Conservation (phyloP, 2,329 filamentous ascomycete genomes). For the Penicillium expansum region DNA sequence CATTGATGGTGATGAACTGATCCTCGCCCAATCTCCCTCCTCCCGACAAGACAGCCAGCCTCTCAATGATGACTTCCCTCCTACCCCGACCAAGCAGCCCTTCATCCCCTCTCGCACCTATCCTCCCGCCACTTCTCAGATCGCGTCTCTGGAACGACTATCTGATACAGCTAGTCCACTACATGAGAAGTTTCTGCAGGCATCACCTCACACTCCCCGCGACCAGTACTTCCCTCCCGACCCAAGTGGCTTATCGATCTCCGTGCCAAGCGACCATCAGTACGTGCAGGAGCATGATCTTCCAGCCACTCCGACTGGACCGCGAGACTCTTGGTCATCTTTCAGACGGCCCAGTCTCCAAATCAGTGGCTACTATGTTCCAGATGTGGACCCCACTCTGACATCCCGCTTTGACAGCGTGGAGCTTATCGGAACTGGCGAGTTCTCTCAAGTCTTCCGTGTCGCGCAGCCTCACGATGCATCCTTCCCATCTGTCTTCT, state of each 20-base stretch:
- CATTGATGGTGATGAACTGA: slow-evolving; percentile 72
- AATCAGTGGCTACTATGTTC: slow-evolving; percentile 66
- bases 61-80: slow-evolving; percentile 74
- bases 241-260: slow-evolving; percentile 79
- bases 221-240: slow-evolving; percentile 74
- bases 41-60: slow-evolving; percentile 55
- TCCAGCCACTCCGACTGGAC: slow-evolving; percentile 80
- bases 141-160: slow-evolving; percentile 35
- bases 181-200: slow-evolving; percentile 52
- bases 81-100: slow-evolving; percentile 78
- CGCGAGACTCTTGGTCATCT: slow-evolving; percentile 57
- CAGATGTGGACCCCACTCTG: slow-evolving; percentile 72
- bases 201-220: slow-evolving; percentile 73
- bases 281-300: slow-evolving; percentile 46
- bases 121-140: slow-evolving; percentile 33
- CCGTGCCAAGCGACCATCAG: slow-evolving; percentile 54
- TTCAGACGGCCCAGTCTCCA: slow-evolving; percentile 64
- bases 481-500: slow-evolving; percentile 43
- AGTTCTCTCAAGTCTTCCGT: slow-evolving; percentile 90
- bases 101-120: slow-evolving; percentile 40
- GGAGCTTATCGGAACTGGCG: slow-evolving; percentile 77
- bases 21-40: slow-evolving; percentile 57
- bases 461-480: slow-evolving; percentile 55
- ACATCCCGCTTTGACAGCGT: slow-evolving; percentile 76
- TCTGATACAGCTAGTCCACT: slow-evolving; percentile 48